phyloP scores from a whole-genome alignment of 78 protist species.

The Pelomyxa schiedti region DNA sequence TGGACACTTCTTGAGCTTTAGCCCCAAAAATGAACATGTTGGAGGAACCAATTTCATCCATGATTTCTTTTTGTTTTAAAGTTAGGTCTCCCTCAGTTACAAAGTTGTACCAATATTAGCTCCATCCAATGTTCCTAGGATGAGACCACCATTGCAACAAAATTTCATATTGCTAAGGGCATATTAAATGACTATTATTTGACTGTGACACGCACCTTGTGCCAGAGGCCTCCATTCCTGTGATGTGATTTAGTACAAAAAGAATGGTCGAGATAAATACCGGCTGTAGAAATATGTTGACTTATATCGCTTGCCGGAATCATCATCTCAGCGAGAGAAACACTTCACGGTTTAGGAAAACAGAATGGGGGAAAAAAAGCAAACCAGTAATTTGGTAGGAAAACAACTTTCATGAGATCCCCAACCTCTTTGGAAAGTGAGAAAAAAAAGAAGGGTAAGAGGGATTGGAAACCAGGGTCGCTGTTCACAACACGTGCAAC shows the following conservation, averaged over 20 bases:
- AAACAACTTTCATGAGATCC: slow-evolving; percentile 65
- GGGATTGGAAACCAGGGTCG: too few relatives aligned
- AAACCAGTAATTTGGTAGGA: slow-evolving; percentile 87
- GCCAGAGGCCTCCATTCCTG: not conserved
- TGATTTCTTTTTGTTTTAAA: too few relatives aligned
- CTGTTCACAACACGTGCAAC: slow-evolving; percentile 80
- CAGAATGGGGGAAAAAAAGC: too few relatives aligned
- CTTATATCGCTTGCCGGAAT: slow-evolving; percentile 86
- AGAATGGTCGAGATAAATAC: too few relatives aligned
- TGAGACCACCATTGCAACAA: slow-evolving; percentile 78
- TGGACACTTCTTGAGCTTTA: slow-evolving; percentile 8
- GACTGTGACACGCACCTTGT: too few relatives aligned
- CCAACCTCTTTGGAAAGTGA: slow-evolving; percentile 49
- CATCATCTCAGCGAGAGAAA: slow-evolving; percentile 82
- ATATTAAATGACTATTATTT: too few relatives aligned
- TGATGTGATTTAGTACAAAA: too few relatives aligned
- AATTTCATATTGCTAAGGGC: slow-evolving; percentile 64
- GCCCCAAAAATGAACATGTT: slow-evolving; percentile 74
- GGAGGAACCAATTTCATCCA: slow-evolving; percentile 62
- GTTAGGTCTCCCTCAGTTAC: too few relatives aligned
- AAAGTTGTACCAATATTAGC: too few relatives aligned
- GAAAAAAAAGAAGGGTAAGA: too few relatives aligned
- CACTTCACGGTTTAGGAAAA: too few relatives aligned
- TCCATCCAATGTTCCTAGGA: slow-evolving; percentile 91
- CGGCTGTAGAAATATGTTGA: slow-evolving; percentile 89